Base-by-base conservation (phyloP, 495 filamentous ascomycete genomes). In the Tuber brumale region DNA sequence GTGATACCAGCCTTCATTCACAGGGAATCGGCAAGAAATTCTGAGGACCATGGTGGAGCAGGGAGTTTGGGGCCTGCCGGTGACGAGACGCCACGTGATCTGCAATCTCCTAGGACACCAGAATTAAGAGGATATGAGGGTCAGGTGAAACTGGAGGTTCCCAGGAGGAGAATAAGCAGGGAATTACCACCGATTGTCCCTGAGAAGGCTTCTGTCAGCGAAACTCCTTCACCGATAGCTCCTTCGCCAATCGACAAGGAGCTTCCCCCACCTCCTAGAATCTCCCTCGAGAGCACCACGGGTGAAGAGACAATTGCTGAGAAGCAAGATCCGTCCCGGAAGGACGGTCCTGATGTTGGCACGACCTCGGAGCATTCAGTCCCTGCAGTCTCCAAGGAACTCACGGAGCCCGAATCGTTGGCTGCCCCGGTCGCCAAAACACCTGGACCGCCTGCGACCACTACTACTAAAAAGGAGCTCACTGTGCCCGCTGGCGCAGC, bases 1-100 rank as follows among this genome's bases (percentile, higher is more conserved):
- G 92, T 97, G 6, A 85, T 97, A 69, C 94, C 94, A 0, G 84
- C 87, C n/a, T 87, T 87, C 39, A 51, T 80, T 19, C 70, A 73
- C 35, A 70, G 76, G 27, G 76, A 80, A 37, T 80, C 78, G 0
- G 41, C 78, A 7, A 71, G 77, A 69, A 76, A 42, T 35, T 80
- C 78, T 31, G 77, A 75, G 69, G 77, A 79, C 42, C 77, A 78
- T 18, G 78, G 79, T 3, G 51, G 76, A 27, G 44, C 74, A 8
- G 44, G 48, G 48, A 72, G 76, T 16, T 41, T 71, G 43, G 61
- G 69, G 27, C 74, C 74, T 71, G 43, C 44, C 39, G 66, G 46
- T 23, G 46, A 69, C 5, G 57, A 66, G 57, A 35, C 57, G 4
- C 57, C 57, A 35, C 57, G 27, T 66, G 57, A 66, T 66, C 57